phyloP scores from a whole-genome alignment of 2,329 filamentous ascomycete species.

The Scopulariopsis brevicaulis region DNA sequence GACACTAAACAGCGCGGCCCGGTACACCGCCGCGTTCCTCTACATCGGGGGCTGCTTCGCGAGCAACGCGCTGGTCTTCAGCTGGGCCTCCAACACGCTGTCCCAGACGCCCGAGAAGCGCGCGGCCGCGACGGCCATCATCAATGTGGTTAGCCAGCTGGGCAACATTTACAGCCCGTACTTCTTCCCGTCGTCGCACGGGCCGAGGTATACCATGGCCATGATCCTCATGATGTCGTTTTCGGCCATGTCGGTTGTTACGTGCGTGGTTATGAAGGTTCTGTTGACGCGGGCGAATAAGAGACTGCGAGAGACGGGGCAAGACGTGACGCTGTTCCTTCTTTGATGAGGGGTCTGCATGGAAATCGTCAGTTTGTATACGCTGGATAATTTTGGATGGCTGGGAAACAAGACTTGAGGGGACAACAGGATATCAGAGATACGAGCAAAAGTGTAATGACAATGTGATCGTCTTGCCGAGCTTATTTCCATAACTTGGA shows the following conservation, averaged over 20 bases:
- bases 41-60: constrained; percentile 22
- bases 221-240: neutral
- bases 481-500: too few relatives aligned
- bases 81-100: constrained; percentile 27
- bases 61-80: constrained; percentile 29
- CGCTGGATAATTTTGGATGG: too few relatives aligned
- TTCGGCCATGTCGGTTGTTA: neutral
- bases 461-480: too few relatives aligned
- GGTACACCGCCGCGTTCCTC: constrained; percentile 22
- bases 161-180: neutral
- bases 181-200: neutral
- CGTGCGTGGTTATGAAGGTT: neutral
- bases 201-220: neutral
- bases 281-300: neutral
- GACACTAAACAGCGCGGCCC: constrained; percentile 9
- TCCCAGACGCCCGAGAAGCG: constrained; percentile 32
- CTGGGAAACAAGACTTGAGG: too few relatives aligned
- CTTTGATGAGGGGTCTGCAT: neutral
- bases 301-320: neutral
- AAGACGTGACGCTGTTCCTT: neutral
- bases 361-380: too few relatives aligned
- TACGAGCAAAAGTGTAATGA: too few relatives aligned
- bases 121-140: constrained; percentile 26
- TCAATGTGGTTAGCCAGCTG: constrained; percentile 19
- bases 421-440: too few relatives aligned